Percentiles rank a stretch among this genome's conserved stretches.
Conservation (phyloP, 768 basidiomycete species). For the Chalciporus pseudorubinellus region DNA sequence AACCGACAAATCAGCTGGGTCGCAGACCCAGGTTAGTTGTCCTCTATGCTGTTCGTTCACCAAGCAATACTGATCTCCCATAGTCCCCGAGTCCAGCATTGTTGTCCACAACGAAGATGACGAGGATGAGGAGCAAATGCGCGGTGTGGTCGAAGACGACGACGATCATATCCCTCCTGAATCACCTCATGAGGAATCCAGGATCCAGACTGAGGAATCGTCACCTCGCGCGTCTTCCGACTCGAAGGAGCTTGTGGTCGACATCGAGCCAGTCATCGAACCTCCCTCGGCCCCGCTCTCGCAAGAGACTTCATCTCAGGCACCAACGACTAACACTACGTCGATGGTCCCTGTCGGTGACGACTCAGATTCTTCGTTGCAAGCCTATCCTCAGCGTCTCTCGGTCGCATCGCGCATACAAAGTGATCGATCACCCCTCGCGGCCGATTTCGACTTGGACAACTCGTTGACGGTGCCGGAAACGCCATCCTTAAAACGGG, state of each 20-base stretch:
- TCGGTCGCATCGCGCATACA: conserved; percentile 63
- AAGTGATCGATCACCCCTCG: conserved; percentile 56
- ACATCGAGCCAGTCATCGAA: conserved; percentile 60
- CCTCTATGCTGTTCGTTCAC: conserved; percentile 1
- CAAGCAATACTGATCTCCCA: conserved; percentile 8
- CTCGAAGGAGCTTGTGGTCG: conserved; percentile 61
- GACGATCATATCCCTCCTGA: conserved; percentile 52
- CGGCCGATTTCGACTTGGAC: conserved; percentile 50
- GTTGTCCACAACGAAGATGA: conserved; percentile 55
- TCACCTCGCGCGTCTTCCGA: conserved; percentile 57
- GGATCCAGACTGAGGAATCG: conserved; percentile 47
- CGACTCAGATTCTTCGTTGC: conserved; percentile 51
- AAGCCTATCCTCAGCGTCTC: conserved; percentile 54
- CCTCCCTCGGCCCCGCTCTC: conserved; percentile 42
- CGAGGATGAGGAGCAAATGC: conserved; percentile 42
- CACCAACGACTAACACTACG: conserved; percentile 42
- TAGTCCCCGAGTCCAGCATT: conserved; percentile 63
- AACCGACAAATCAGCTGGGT: conserved; percentile 74
- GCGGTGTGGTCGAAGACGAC: conserved; percentile 39
- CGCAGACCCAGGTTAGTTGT: conserved; percentile 60
- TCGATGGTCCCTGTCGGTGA: conserved; percentile 42
- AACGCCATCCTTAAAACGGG: conserved; percentile 53
- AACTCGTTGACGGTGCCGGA: conserved; percentile 43
- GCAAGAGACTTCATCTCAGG: conserved; percentile 49
- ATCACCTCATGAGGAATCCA: conserved; percentile 48